These are phyloP conservation scores for Geum urbanum DNA, from an alignment of 306 rosid genomes.

Conservation along the genomic window DNA sequence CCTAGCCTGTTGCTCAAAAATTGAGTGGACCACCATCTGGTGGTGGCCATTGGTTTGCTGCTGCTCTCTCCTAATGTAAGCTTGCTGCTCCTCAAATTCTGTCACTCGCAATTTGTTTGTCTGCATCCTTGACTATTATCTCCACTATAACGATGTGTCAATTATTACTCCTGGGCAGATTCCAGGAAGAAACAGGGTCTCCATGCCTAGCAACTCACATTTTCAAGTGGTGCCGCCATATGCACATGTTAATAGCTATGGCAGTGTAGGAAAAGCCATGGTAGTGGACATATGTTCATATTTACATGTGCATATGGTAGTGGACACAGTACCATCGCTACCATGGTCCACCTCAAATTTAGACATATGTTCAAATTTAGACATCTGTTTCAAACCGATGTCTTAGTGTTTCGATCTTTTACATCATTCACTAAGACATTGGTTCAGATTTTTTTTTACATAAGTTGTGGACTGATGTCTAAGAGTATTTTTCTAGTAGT, in stretches of 20 bases:
- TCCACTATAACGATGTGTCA: conserved; percentile 20
- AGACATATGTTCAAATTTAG: no score
- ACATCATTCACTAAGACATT: no score
- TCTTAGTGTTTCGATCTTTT: no score
- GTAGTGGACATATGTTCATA: no score
- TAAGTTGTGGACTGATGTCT: no score
- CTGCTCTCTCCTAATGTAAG: conserved; percentile 98
- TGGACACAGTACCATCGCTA: no score
- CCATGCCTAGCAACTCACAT: conserved; percentile 72
- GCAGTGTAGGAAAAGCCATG: conserved; percentile 95
- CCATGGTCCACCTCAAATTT: no score
- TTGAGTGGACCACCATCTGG: conserved; percentile 97
- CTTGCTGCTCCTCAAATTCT: conserved; percentile 24
- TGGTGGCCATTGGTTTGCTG: conserved; percentile 99
- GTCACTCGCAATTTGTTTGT: conserved; percentile 16
- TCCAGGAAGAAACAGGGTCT: conserved; percentile 60
- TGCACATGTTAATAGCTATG: conserved; percentile 73
- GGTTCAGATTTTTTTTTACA: no score
- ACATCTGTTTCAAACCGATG: no score
- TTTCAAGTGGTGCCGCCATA: conserved; percentile 75
- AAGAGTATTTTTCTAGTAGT: no score
- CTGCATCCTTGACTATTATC: conserved; percentile 10
- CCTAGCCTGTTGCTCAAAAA: conserved; percentile 82
- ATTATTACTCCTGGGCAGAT: conserved; percentile 53
- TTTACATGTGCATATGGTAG: no score